Percentiles rank a stretch among this genome's conserved stretches.
These are phyloP conservation scores for Avena sativa DNA, from an alignment of 176 grass and related monocot species.

Conservation along the genomic window DNA sequence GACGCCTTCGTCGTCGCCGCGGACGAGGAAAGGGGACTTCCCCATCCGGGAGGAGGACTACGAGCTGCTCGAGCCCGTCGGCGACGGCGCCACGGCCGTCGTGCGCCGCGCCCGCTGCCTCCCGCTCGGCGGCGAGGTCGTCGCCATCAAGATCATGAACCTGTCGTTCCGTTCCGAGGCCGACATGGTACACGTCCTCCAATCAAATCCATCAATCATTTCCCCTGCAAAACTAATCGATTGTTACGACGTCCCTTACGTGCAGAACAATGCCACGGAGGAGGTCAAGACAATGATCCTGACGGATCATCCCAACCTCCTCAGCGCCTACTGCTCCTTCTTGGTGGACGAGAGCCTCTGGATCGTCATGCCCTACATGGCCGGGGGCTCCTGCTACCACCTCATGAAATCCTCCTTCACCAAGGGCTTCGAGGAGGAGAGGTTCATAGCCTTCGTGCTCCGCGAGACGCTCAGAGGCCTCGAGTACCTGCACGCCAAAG, in stretches of 20 bases:
- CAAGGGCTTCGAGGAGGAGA: constrained; percentile 71
- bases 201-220: neutral
- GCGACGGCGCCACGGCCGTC: constrained; percentile 86
- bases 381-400: constrained; percentile 86
- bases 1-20: neutral
- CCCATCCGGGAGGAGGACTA: constrained; percentile 66
- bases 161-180: constrained; percentile 57
- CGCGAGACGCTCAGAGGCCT: constrained; percentile 73
- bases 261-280: constrained; percentile 70
- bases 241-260: neutral
- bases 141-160: constrained; percentile 95
- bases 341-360: constrained; percentile 59
- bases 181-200: constrained; percentile 56
- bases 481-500: constrained; percentile 84
- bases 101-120: constrained; percentile 76
- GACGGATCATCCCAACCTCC: constrained; percentile 85
- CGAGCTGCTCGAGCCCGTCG: constrained; percentile 77
- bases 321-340: constrained; percentile 86
- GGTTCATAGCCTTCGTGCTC: constrained; percentile 80
- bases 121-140: constrained; percentile 69
- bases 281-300: constrained; percentile 93
- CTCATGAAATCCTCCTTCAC: constrained; percentile 86
- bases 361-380: constrained; percentile 97
- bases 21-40: constrained; percentile 70
- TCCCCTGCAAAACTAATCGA: neutral